Evolutionary conservation across 441 rosid species (phyloP), one percentile per base, ranked within the genome.

Genomic region (Kokia cookei): DNA sequence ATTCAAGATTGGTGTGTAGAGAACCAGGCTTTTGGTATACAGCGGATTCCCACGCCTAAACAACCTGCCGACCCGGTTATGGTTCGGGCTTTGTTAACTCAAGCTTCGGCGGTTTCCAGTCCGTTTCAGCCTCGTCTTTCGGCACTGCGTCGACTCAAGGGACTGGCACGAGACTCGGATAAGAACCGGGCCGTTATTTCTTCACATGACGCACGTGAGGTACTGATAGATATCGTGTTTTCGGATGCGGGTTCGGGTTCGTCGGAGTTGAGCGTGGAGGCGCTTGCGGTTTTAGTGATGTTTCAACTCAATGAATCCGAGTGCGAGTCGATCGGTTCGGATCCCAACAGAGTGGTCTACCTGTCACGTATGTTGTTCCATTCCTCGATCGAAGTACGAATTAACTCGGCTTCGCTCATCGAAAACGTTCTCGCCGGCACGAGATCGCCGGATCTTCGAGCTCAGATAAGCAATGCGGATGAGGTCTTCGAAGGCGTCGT

Each of bases 1-100:
- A 93, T 93, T 75, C 98, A 93, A 74, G 96, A 88, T 26, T 93
- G 98, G 98, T 93, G 97, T 80, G 97, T 93, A 29, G 94, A 92
- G 0, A 87, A 93, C 82, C 90, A 91, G 4, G 80, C 90, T 48
- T 83, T 84, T 53, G 98, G 99, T 54, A 77, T 95, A 50, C 88
- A 93, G 73, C 90, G 97, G 1, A 95, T 95, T 58, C 99, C 99
- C 2, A 95, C 99, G 0, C 99, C 99, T 5, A 95, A 95, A 64
- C 99, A 95, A 35, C 99, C 98, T 1, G 98, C 98, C 2, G 98
- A 95, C 8, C 98, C 97, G 0, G 65, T 81, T 13, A 22, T 90
- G 15, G 91, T 93, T 48, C 88, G 96, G 4, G 74, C 88, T 55
- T 81, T 95, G 2, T 73, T 95, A 42, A 73, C 67, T 65, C 98